These are phyloP conservation scores for Eucalyptus victrix DNA, from an alignment of 345 rosid species.

Conservation along the genomic window DNA sequence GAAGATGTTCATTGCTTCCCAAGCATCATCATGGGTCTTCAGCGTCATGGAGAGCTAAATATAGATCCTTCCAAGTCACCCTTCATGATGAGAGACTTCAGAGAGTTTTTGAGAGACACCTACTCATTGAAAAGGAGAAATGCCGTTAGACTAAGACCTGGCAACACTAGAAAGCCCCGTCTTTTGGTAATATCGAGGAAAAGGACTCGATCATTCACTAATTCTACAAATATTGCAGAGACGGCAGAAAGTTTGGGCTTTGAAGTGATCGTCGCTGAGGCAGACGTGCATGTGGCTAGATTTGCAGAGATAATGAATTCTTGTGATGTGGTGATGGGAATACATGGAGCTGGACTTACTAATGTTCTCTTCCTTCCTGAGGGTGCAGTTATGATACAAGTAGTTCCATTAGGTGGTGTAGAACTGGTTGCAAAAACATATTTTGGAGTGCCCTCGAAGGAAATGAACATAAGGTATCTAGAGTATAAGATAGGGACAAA, in stretches of 20 bases:
- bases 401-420: slow-evolving; percentile 5
- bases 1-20: slow-evolving; percentile 10
- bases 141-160: neutral
- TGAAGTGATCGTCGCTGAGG: slow-evolving; percentile 3
- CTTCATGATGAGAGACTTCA: slow-evolving; percentile 12
- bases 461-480: slow-evolving; percentile 13
- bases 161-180: neutral
- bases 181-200: slow-evolving; percentile 9
- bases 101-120: slow-evolving; percentile 1
- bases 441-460: slow-evolving; percentile 6
- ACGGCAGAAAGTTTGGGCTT: slow-evolving; percentile 1
- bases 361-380: slow-evolving; percentile 22
- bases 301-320: slow-evolving; percentile 12
- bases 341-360: slow-evolving; percentile 26
- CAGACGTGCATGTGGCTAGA: neutral
- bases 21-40: slow-evolving; percentile 6
- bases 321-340: slow-evolving; percentile 19
- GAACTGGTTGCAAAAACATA: slow-evolving; percentile 4
- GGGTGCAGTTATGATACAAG: slow-evolving; percentile 6
- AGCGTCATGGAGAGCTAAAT: slow-evolving; percentile 1
- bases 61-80: slow-evolving; percentile 11
- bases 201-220: slow-evolving; percentile 2
- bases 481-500: slow-evolving; percentile 9
- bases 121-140: slow-evolving; percentile 4
- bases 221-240: neutral